phyloP scores from a whole-genome alignment of 2,329 filamentous ascomycete species.

The Xylariaceae sp. region DNA sequence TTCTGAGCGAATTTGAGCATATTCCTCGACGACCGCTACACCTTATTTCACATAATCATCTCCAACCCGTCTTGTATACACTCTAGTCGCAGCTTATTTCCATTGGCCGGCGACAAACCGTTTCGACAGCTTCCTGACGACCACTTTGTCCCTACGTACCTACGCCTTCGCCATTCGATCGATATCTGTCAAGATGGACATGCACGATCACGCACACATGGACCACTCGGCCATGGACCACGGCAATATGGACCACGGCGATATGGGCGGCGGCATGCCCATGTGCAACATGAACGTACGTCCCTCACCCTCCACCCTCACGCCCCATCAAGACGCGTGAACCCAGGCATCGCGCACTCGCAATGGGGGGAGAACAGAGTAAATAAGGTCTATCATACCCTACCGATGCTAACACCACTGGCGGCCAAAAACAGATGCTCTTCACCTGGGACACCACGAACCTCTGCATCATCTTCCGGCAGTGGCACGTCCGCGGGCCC shows the following conservation, averaged over 20 bases:
- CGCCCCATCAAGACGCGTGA: too few species aligned
- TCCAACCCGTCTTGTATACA: too few species aligned
- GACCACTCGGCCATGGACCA: slow-evolving; percentile 44
- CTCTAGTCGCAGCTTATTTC: too few species aligned
- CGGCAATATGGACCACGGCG: slow-evolving; percentile 51
- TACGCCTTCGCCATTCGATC: too few species aligned
- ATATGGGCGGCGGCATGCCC: slow-evolving; percentile 40
- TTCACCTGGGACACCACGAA: slow-evolving; percentile 94
- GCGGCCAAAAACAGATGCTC: slow-evolving; percentile 65
- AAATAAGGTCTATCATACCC: too few species aligned
- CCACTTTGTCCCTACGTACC: neutral
- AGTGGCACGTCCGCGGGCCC: slow-evolving; percentile 80
- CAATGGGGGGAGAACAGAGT: too few species aligned
- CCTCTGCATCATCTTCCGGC: slow-evolving; percentile 91
- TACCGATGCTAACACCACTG: too few species aligned
- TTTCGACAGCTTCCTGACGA: too few species aligned
- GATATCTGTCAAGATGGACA: too few species aligned
- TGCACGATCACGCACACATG: slow-evolving; percentile 40
- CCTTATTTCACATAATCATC: slow-evolving; percentile 1
- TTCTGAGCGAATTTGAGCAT: slow-evolving; percentile 38
- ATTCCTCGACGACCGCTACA: slow-evolving; percentile 22
- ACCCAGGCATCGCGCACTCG: too few species aligned
- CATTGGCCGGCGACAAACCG: too few species aligned
- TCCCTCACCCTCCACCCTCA: too few species aligned
- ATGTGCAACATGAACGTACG: slow-evolving; percentile 87